Evolutionary conservation across 2,329 filamentous ascomycete genomes (phyloP).

Genomic region (Purpureocillium takamizusanense): DNA sequence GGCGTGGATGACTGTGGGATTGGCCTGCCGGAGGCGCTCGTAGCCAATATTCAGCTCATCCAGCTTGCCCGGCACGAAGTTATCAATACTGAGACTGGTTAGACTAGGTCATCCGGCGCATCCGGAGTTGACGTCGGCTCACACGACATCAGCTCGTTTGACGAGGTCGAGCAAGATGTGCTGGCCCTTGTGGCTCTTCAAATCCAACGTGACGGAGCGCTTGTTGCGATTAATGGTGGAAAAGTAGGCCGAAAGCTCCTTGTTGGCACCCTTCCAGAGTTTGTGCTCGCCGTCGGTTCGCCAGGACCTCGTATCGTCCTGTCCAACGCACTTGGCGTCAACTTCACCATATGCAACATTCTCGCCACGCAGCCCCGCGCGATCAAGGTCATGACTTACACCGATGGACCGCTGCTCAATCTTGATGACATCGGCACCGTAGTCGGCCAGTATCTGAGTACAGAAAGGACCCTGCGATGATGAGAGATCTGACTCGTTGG

Average conservation of each 20-base stretch:
- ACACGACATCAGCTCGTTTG: slow-evolving; percentile 27
- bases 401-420: slow-evolving; percentile 21
- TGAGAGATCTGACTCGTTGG: too few relatives aligned
- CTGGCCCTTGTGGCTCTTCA: slow-evolving; percentile 18
- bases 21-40: slow-evolving; percentile 21
- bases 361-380: too few relatives aligned
- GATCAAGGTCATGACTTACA: neutral
- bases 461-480: slow-evolving; percentile 21
- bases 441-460: slow-evolving; percentile 34
- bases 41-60: slow-evolving; percentile 31
- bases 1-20: slow-evolving; percentile 30
- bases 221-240: slow-evolving; percentile 35
- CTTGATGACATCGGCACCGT: slow-evolving; percentile 33
- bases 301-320: slow-evolving; percentile 13
- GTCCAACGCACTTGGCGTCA: too few relatives aligned
- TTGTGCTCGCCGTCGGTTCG: slow-evolving; percentile 11
- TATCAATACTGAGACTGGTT: slow-evolving; percentile 22
- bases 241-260: slow-evolving; percentile 31
- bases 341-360: too few relatives aligned
- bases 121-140: slow-evolving; percentile 2
- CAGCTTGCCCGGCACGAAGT: slow-evolving; percentile 32
- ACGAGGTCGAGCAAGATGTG: slow-evolving; percentile 24
- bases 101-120: neutral
- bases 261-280: slow-evolving; percentile 12
- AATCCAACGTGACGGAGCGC: slow-evolving; percentile 23